Evolutionary conservation across 2,329 filamentous ascomycete species (phyloP).

Genomic region (Aspergillus aculeatus): DNA sequence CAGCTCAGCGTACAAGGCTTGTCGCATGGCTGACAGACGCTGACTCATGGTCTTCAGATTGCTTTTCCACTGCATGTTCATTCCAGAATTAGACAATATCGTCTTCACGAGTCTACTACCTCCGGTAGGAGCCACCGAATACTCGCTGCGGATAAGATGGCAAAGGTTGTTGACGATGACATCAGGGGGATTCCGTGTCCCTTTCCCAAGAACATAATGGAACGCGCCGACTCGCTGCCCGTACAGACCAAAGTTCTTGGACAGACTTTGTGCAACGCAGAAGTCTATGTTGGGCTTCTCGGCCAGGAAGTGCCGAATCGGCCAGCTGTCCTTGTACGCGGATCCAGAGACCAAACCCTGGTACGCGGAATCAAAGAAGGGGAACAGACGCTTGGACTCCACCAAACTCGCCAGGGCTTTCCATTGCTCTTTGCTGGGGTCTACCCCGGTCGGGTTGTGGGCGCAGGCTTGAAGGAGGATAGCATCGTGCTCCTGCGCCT

Average conservation of each 20-base stretch:
- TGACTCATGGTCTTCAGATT: slow-evolving; percentile 90
- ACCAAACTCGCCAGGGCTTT: slow-evolving; percentile 77
- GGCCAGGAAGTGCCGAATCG: slow-evolving; percentile 86
- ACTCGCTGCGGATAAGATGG: slow-evolving; percentile 41
- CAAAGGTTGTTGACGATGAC: slow-evolving; percentile 39
- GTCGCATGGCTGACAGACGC: slow-evolving; percentile 88
- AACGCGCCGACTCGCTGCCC: slow-evolving; percentile 93
- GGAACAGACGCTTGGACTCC: slow-evolving; percentile 79
- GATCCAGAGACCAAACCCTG: slow-evolving; percentile 95
- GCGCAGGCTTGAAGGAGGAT: slow-evolving; percentile 92
- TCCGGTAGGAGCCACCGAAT: slow-evolving; percentile 67
- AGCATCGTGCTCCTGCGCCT: slow-evolving; percentile 76
- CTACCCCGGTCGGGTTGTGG: slow-evolving; percentile 95
- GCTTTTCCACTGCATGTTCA: slow-evolving; percentile 86
- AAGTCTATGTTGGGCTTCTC: slow-evolving; percentile 69
- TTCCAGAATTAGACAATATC: slow-evolving; percentile 71
- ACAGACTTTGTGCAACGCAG: slow-evolving; percentile 59
- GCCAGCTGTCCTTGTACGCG: slow-evolving; percentile 78
- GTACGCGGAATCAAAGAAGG: slow-evolving; percentile 97
- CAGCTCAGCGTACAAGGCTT: slow-evolving; percentile 72
- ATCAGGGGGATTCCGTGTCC: slow-evolving; percentile 27
- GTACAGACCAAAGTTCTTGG: slow-evolving; percentile 77
- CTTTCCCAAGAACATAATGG: slow-evolving; percentile 55
- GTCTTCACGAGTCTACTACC: slow-evolving; percentile 81
- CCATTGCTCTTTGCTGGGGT: slow-evolving; percentile 92